Evolutionary conservation across 1,139 yeast species (phyloP).

Genomic region (Hansenula sp.): DNA sequence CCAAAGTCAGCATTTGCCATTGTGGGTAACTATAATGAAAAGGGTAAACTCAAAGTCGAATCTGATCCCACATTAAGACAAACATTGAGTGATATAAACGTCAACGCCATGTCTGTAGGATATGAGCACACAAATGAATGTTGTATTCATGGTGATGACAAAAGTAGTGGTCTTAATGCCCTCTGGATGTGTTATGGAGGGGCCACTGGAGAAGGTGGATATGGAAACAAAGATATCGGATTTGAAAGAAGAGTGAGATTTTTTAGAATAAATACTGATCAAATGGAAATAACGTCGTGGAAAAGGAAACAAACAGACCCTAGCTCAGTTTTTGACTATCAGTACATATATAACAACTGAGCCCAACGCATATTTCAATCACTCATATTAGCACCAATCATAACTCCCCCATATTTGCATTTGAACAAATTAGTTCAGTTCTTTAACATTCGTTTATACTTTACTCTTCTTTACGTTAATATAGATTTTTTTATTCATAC

Average conservation of each 20-base stretch:
- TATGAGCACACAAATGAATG: conserved; percentile 57
- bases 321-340: conserved; percentile 26
- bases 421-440: too few species aligned
- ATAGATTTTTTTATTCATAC: too few species aligned
- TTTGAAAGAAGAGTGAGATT: conserved; percentile 40
- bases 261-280: conserved; percentile 37
- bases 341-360: conserved; percentile 16
- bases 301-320: conserved; percentile 41
- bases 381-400: too few species aligned
- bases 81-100: conserved; percentile 15
- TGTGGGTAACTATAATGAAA: conserved; percentile 46
- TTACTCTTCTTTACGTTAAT: too few species aligned
- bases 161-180: conserved; percentile 9
- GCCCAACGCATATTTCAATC: too few species aligned
- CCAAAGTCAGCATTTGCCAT: conserved; percentile 45
- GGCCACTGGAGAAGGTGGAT: conserved; percentile 50
- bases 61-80: conserved; percentile 26
- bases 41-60: conserved; percentile 31
- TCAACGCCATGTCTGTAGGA: conserved; percentile 45
- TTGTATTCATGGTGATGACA: conserved; percentile 31
- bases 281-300: conserved; percentile 45
- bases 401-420: too few species aligned
- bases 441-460: too few species aligned
- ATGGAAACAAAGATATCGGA: conserved; percentile 15
- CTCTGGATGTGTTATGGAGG: conserved; percentile 59